Base-by-base conservation (phyloP, 1,139 yeast species). In the Nadsonia starkeyi-henricii region DNA sequence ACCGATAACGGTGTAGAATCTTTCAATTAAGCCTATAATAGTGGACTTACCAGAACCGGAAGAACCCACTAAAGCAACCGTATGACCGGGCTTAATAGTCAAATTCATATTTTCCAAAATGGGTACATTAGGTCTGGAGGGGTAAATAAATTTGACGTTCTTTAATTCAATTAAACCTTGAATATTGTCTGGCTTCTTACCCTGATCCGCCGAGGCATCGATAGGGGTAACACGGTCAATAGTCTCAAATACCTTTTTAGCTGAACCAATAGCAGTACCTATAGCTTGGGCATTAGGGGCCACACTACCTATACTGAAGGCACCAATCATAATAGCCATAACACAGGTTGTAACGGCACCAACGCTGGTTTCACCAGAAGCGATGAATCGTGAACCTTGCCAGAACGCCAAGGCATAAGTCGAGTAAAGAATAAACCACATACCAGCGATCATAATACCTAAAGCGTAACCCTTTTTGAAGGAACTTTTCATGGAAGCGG, bases 11-110 rank as follows among this genome's bases (percentile, higher is more conserved):
- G 72, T 71, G 62, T 86, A 85, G 50, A 85, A 78, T 48, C 95
- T 72, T 53, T 86, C 70, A 20, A 88, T 65, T 46, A 88, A 66
- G 7, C 86, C 77, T 1, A 89, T 81, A 39, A 88, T 74, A 0
- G 96, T 88, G 3, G 94, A 83, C 61, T 88, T 88, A 19, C 96
- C 96, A 50, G 93, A 81, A 0, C 96, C 96, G 19, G 95, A 84
- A 17, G 91, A 85, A 1, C 96, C 96, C 17, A 86, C 96, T 48
- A 88, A 74, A 59, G 96, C 91, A 5, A 91, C 79, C 51, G 86
- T 85, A 49, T 86, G 81, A 17, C 91, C 88, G 2, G 84, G 76
- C 15, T 71, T 64, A 37, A 88, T 74, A 12, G 66, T 70, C 48
- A 88, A 73, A 41, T 74, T 68, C 58, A 88, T 73, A n/a, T 77